Percentiles rank a stretch among this genome's conserved stretches.
Conservation (phyloP, 2,329 filamentous ascomycete species). For the Aspergillus udagawae region DNA sequence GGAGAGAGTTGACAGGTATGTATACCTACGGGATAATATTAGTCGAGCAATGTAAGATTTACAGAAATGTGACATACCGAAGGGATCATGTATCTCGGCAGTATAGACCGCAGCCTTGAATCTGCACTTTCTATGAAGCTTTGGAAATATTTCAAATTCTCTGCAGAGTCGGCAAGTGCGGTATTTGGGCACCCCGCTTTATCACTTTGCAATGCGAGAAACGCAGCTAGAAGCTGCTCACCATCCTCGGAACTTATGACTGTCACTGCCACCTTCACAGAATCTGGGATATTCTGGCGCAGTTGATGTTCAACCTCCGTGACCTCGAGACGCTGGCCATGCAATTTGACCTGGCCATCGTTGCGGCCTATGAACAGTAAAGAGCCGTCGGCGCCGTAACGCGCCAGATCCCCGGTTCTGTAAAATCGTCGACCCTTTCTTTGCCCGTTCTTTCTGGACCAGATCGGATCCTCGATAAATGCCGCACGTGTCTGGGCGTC, state of each 20-base stretch:
- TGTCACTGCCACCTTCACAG: not conserved
- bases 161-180: not conserved
- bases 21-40: too few relatives aligned
- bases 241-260: not conserved
- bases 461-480: not conserved
- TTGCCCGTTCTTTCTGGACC: not conserved
- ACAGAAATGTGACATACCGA: not conserved
- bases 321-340: conserved; percentile 33
- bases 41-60: too few relatives aligned
- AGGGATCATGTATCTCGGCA: conserved; percentile 1
- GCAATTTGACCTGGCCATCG: conserved; percentile 33
- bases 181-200: too few relatives aligned
- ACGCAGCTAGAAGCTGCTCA: not conserved
- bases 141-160: not conserved
- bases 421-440: conserved; percentile 17
- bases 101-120: not conserved
- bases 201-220: too few relatives aligned
- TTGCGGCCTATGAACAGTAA: conserved; percentile 30
- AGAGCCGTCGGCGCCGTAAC: conserved; percentile 25
- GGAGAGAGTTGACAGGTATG: too few relatives aligned
- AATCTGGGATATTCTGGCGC: not conserved
- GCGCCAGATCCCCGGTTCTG: conserved; percentile 35
- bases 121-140: too few relatives aligned
- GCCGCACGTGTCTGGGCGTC: conserved; percentile 11
- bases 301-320: conserved; percentile 30